Evolutionary conservation across 192 early-diverging fungal species (phyloP), one percentile per base, ranked within the genome.

Genomic region (Umbelopsis sp.): DNA sequence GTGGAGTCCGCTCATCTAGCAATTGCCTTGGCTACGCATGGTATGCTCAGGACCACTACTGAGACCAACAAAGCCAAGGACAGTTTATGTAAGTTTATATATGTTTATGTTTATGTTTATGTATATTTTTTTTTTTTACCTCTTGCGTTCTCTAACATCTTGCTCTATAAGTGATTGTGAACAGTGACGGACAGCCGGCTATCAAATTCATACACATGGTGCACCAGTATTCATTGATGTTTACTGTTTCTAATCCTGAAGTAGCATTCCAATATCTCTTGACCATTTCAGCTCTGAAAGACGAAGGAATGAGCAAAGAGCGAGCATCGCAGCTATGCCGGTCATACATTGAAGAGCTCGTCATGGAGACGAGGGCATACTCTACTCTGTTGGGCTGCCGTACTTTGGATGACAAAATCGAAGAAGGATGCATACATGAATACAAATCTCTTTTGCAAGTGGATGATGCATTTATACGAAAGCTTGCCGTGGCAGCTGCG

Each of bases 321-420:
- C 55, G 55, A 61, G 55, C 55, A 27, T 35, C 55, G 7, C 15
- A 61, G 35, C 55, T 61, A 61, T 61, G 55, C 55, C 25, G 55
- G 55, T 35, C 55, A 61, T 61, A 61, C 30, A 61, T 61, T 25
- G 55, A 61, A 35, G 55, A 61, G 30, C 55, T 61, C 55, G 55
- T 61, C 30, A 35, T 30, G 25, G 15, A 61, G 13, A 61, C 55
- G 10, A 61, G 55, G 35, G 55, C 55, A 15, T 61, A 61, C 33
- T 61, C 55, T 15, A 30, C 35, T 25, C 30, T 61, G 6, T 13
- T 61, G 55, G 55, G 55, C 16, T 33, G 55, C 13, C 55, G 55
- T 35, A 61, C 55, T 3, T 25, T 61, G 16, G 55, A 61, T 6
- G 55, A 61, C 15, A 61, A 61, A 13, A 30, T 61, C 7, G 55